phyloP scores from a whole-genome alignment of 2,329 filamentous ascomycete genomes.

The Penicillium thymicola region DNA sequence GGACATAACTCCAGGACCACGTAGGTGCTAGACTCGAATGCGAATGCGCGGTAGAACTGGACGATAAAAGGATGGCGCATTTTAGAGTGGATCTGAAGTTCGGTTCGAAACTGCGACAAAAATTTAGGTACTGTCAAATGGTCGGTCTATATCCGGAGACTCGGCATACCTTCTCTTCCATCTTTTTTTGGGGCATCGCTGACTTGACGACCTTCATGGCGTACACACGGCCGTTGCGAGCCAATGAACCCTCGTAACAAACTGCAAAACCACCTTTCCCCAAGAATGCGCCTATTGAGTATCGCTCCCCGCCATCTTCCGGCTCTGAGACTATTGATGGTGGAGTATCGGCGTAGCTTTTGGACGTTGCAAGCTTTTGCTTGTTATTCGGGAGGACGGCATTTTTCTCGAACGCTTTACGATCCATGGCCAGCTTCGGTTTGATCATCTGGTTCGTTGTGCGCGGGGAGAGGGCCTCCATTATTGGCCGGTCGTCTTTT shows the following conservation, averaged over 20 bases:
- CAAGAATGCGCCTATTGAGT: conserved; percentile 45
- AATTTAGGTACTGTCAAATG: conserved; percentile 5
- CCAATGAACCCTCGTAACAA: conserved; percentile 48
- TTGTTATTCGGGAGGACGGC: conserved; percentile 25
- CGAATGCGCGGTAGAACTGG: conserved; percentile 90
- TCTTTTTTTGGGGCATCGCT: conserved; percentile 50
- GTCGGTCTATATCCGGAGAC: not conserved
- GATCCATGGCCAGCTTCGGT: conserved; percentile 40
- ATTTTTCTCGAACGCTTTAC: conserved; percentile 39
- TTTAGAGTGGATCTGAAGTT: conserved; percentile 97
- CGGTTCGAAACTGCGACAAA: conserved; percentile 61
- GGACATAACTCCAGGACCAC: conserved; percentile 91
- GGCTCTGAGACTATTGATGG: conserved; percentile 46
- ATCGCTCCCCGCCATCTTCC: conserved; percentile 44
- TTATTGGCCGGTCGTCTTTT: conserved; percentile 23
- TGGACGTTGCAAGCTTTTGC: conserved; percentile 33
- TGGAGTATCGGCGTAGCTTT: conserved; percentile 47
- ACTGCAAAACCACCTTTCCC: conserved; percentile 52
- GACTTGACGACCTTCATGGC: conserved; percentile 52
- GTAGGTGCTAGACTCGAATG: conserved; percentile 84
- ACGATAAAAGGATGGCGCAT: conserved; percentile 96
- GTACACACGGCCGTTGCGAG: conserved; percentile 44
- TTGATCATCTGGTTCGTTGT: conserved; percentile 48
- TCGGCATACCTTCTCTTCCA: conserved; percentile 48
- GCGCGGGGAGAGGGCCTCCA: conserved; percentile 50